Base-by-base conservation (phyloP, 345 rosid genomes). In the Arabidopsis arenosa region DNA sequence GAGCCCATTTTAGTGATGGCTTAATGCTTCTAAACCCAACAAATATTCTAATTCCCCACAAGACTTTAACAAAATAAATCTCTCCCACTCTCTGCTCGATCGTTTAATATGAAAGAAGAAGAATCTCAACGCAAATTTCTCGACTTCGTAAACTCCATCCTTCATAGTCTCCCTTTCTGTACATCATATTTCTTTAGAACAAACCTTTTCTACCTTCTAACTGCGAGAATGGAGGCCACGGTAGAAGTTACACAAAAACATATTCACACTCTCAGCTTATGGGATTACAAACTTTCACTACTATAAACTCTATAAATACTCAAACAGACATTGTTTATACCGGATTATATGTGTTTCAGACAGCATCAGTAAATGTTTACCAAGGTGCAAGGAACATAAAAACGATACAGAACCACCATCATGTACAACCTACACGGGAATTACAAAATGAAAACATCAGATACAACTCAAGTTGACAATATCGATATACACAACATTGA, bases 331-430 rank as follows among this genome's bases (percentile, higher is more conserved):
- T 30, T 52, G 62, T 15, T 30, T 15, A 73, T 30, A 41, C 54
- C 10, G 0, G 36, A 54, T 1, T 18, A 6, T 5, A 17, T 21
- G 58, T 43, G 57, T 13, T 33, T 1, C 8, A 18, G 17, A 63
- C 37, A 73, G 30, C 69, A 73, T 48, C 59, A 58, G 14, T 57
- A 47, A 66, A 18, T 39, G 13, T 14, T 21, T 60, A 21, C 14
- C 9, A 6, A 7, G 8, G 9, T 6, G 3, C 1, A 6, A 67
- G 8, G 4, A 52, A 37, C 26, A 13, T 6, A 33, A 52, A 77
- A 70, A 82, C 97, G 97, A 95, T 95, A 90, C 97, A 87, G 96
- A 83, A 70, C 97, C 97, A 69, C 89, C 96, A 79, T 92, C 99
- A 77, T 86, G 82, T 56, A 90, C 89, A 75, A 90, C 97, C 97